Conservation (phyloP, 371 early-diverging fungal genomes). For the Mucor mucedo region DNA sequence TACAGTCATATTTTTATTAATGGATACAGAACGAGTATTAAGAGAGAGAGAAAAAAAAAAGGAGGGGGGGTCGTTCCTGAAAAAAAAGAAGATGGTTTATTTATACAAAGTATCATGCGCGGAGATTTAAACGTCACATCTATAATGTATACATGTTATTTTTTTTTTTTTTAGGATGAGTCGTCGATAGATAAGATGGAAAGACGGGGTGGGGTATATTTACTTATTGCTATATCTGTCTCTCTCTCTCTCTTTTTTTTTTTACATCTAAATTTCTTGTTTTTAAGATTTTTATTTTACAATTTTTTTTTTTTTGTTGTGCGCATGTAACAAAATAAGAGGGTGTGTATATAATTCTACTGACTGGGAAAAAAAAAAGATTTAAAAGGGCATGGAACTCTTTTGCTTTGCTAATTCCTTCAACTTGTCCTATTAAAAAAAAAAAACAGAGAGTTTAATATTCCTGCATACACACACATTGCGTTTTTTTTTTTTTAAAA, state of each 20-base stretch:
- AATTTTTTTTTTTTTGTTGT: neutral
- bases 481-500: too few species aligned
- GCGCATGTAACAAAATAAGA: neutral
- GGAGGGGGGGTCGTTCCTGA: neutral
- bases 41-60: constrained; percentile 6
- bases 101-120: too few species aligned
- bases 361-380: neutral
- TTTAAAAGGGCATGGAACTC: constrained; percentile 55
- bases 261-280: too few species aligned
- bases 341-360: neutral
- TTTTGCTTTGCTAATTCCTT: constrained; percentile 54
- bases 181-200: neutral
- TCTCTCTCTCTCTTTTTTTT: too few species aligned
- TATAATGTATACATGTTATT: too few species aligned
- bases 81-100: neutral
- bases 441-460: neutral
- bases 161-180: too few species aligned
- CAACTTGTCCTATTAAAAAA: constrained; percentile 45
- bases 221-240: neutral
- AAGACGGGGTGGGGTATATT: neutral
- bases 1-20: constrained; percentile 5
- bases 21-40: neutral
- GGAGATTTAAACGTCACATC: too few species aligned
- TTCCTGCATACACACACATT: neutral
- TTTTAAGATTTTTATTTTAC: too few species aligned